Percentiles rank a stretch among this genome's conserved stretches.
These are phyloP conservation scores for Aechmea fasciata DNA, from an alignment of 176 grass and related monocot species.

Conservation along the genomic window DNA sequence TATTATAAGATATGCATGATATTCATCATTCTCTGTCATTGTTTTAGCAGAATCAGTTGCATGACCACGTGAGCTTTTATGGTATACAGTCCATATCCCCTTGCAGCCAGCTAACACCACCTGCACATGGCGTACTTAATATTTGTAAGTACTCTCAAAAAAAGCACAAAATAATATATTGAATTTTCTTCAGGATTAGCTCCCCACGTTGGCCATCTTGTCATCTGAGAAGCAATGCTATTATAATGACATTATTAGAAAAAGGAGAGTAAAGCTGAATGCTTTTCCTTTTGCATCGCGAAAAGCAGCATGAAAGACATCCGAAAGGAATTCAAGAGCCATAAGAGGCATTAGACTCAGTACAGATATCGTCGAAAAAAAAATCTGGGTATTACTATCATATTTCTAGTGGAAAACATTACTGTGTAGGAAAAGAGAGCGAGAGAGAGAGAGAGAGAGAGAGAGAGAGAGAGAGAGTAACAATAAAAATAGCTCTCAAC, in stretches of 20 bases:
- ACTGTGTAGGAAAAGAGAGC: background rate
- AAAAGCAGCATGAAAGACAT: too few relatives aligned
- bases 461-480: background rate
- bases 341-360: too few relatives aligned
- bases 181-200: background rate
- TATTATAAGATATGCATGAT: conserved; percentile 98
- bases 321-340: too few relatives aligned
- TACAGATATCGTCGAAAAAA: background rate
- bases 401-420: too few relatives aligned
- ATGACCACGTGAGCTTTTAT: conserved; percentile 77
- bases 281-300: too few relatives aligned
- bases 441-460: conserved; percentile 3
- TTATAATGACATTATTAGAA: too few relatives aligned
- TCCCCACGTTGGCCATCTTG: too few relatives aligned
- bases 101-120: conserved; percentile 87
- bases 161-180: background rate
- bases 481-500: too few relatives aligned
- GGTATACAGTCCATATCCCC: conserved; percentile 98
- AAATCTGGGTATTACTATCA: too few relatives aligned
- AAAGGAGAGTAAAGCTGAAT: too few relatives aligned
- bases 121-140: conserved; percentile 25
- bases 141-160: conserved; percentile 1
- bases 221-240: too few relatives aligned
- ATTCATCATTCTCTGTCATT: conserved; percentile 66
- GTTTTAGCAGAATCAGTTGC: conserved; percentile 30